Conservation (phyloP, 495 filamentous ascomycete species). For the Xylaria telfairii region DNA sequence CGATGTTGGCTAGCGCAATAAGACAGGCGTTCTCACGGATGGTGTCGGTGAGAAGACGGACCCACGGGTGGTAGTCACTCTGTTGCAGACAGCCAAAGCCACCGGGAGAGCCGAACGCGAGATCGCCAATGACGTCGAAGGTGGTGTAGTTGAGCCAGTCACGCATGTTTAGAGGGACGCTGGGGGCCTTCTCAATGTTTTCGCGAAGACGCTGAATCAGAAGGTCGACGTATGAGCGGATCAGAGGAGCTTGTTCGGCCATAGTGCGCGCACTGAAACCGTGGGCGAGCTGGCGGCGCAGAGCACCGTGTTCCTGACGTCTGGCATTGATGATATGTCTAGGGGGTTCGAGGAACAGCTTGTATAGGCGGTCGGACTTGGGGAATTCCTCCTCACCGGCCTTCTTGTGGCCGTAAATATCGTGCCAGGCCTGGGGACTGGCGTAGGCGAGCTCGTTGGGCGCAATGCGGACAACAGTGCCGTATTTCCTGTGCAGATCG, state of each 20-base stretch:
- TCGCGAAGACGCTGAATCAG: constrained; percentile 52
- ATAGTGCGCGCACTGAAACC: constrained; percentile 60
- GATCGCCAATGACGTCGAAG: constrained; percentile 67
- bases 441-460: constrained; percentile 60
- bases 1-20: constrained; percentile 33
- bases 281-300: constrained; percentile 57
- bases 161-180: constrained; percentile 47
- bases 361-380: constrained; percentile 45
- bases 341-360: constrained; percentile 33
- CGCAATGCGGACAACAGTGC: constrained; percentile 59
- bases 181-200: constrained; percentile 34
- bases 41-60: constrained; percentile 52
- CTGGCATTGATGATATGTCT: constrained; percentile 41
- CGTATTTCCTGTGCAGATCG: constrained; percentile 56
- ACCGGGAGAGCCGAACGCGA: constrained; percentile 60
- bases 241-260: constrained; percentile 52
- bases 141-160: constrained; percentile 66
- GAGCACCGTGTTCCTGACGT: constrained; percentile 47
- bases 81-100: constrained; percentile 59
- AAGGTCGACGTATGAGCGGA: constrained; percentile 52
- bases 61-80: constrained; percentile 60
- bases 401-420: constrained; percentile 57
- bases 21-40: constrained; percentile 42
- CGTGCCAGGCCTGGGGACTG: constrained; percentile 58
- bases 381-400: constrained; percentile 38